Base-by-base conservation (phyloP, 1,284 basidiomycete species). In the Ustilago sp. region DNA sequence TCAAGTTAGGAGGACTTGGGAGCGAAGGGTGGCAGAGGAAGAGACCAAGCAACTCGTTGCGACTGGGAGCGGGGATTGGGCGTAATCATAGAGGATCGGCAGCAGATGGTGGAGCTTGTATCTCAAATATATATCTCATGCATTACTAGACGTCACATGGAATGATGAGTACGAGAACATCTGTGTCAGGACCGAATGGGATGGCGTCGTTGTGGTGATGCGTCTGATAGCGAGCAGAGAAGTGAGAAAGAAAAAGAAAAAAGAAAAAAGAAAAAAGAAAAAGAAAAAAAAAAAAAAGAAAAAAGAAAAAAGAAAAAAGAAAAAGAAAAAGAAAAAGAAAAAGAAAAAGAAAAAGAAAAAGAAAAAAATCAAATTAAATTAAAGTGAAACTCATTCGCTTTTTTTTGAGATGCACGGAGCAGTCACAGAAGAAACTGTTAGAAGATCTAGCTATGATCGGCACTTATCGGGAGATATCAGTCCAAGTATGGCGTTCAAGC, bases 1-100 rank as follows among this genome's bases (percentile, higher is more conserved):
- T 85, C 94, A 98, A 87, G 90, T 87, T 34, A 88, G 96, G 81
- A 88, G 95, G 82, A 87, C 89, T 72, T 95, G 91, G 82, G 95
- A 98, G 87, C 58, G 76, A 34, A 57, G 36, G 41, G 8, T 64
- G 17, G 50, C 51, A 8, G 70, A 71, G 2, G 57, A 70, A 11
- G 74, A 69, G 39, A 35, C 45, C n/a, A 55, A 28, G 57, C 69
- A 72, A 15, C 8, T 50, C 9, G 39, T 17, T 1, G 63, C 41
- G 11, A 56, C 9, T 17, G 60, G 53, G 11, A 32, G 23, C 50
- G 50, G 65, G 0, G 63, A 68, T 13, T 74, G 71, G 62, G 65
- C 71, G 2, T 74, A 48, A 11, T 43, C 15, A 43, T 12, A 15
- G 15, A 6, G 15, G 39, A 43, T 15, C 39, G 13, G n/a, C 31